Evolutionary conservation across 331 rosid genomes (phyloP).

Genomic region (Pyrus hybrid): DNA sequence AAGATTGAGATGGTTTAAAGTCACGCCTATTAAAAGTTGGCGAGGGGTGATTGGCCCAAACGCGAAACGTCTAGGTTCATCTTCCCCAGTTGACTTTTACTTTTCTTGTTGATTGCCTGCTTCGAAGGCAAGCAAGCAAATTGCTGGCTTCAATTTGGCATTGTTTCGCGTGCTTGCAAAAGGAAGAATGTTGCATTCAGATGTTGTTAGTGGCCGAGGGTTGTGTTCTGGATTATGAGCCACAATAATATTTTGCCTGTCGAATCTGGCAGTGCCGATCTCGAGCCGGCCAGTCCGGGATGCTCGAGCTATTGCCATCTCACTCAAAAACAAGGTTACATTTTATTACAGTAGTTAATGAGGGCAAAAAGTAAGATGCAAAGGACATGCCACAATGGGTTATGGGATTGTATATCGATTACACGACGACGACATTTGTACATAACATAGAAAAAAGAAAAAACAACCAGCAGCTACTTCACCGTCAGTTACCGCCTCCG

Average conservation of each 20-base stretch:
- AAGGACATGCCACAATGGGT: neutral
- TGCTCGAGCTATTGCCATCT: neutral
- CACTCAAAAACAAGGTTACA: neutral
- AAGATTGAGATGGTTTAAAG: neutral
- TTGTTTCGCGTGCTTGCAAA: neutral
- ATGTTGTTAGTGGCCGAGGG: too few species aligned
- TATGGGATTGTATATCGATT: neutral
- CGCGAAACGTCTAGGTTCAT: neutral
- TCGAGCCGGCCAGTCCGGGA: neutral
- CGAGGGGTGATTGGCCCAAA: neutral
- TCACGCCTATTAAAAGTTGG: neutral
- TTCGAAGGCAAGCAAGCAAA: neutral
- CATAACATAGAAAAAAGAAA: neutral
- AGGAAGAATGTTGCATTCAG: neutral
- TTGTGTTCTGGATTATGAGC: too few species aligned
- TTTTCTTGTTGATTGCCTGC: neutral
- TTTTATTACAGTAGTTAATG: neutral
- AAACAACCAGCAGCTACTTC: neutral
- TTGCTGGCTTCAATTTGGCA: neutral
- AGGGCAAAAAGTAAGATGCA: neutral
- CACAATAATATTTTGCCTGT: neutral
- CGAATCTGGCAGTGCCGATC: neutral
- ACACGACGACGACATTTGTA: neutral
- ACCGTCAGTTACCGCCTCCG: slow-evolving; percentile 41
- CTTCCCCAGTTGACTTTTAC: neutral